Base-by-base conservation (phyloP, 129 eudicot genomes). In the Flaveria brownii region DNA sequence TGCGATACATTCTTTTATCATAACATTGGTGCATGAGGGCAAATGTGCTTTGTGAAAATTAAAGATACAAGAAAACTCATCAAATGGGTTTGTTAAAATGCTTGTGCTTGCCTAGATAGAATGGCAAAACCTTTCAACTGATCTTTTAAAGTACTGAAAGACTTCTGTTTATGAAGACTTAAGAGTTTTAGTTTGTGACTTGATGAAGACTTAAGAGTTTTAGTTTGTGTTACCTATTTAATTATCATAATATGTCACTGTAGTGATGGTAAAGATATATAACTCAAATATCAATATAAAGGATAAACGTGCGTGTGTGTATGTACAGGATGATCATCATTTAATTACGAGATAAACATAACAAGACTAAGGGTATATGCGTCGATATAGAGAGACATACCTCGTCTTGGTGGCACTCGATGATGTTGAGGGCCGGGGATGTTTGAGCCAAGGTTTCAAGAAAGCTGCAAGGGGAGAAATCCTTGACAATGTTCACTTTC, bases 321-420 rank as follows among this genome's bases (percentile, higher is more conserved):
- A 50, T 50, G 70, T n/a, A 33, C 11, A 61, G 51, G 41, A 5
- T 36, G 41, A 36, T 36, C 41, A 36, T 36, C 41, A 36, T 36
- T 5, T 30, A 30, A 30, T 30, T 1, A 36, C 8, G 7, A 36
- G 41, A 36, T 36, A 36, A 5, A 36, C 5, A 36, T 36, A 36
- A 36, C 7, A 36, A 36, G 41, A 36, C 41, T 0, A 36, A 36
- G 41, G 41, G 41, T 36, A 5, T 36, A 36, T 36, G 41, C 41
- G 8, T 36, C 7, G 7, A 36, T 30, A 3, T 0, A 42, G 66
- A 60, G 26, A 70, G 72, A 23, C 45, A 22, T 41, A 91, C 96
- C 88, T 92, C 91, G 75, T 92, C 97, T 81, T 89, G 97, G 72
- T 92, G 97, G 78, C 93, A 89, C 83, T 92, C 89, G 20, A 92